A percentile compares a stretch with the other conserved stretches of the same genome.
phyloP scores from a whole-genome alignment of 2,329 filamentous ascomycete genomes.

The Ophiostoma tasmaniense region DNA sequence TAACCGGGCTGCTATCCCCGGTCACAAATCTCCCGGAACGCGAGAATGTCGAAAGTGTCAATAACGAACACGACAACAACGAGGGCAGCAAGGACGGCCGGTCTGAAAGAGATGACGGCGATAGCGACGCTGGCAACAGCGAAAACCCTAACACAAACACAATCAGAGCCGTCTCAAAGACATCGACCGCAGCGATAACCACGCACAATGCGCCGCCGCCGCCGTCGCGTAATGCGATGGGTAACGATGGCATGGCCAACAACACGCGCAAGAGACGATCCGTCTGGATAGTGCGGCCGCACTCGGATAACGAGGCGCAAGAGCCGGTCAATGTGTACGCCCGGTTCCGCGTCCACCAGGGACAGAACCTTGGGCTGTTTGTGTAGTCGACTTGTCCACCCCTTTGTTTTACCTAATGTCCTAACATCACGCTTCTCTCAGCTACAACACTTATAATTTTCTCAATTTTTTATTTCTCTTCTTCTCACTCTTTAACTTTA shows the following conservation, averaged over 20 bases:
- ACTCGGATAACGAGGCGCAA: constrained; percentile 21
- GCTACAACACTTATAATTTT: neutral
- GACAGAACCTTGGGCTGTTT: constrained; percentile 23
- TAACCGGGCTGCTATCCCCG: constrained; percentile 3
- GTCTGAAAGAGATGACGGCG: neutral
- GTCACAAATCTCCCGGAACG: neutral
- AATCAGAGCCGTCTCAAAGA: neutral
- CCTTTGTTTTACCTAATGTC: neutral
- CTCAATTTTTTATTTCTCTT: neutral
- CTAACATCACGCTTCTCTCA: too few relatives aligned
- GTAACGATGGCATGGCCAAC: constrained; percentile 7
- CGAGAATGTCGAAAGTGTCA: neutral
- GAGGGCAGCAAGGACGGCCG: neutral
- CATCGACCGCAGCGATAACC: neutral
- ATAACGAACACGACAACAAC: neutral
- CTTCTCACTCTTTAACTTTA: neutral
- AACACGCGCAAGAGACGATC: constrained; percentile 21
- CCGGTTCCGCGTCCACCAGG: constrained; percentile 22
- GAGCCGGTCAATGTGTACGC: constrained; percentile 24
- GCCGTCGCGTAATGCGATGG: neutral
- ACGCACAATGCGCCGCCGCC: neutral
- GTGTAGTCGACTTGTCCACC: constrained; percentile 15
- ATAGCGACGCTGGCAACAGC: neutral
- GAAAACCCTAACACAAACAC: constrained; percentile 21
- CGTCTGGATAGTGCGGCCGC: constrained; percentile 27